Conservation (phyloP, 2,329 filamentous ascomycete genomes). For the Neopestalotiopsis sp. region DNA sequence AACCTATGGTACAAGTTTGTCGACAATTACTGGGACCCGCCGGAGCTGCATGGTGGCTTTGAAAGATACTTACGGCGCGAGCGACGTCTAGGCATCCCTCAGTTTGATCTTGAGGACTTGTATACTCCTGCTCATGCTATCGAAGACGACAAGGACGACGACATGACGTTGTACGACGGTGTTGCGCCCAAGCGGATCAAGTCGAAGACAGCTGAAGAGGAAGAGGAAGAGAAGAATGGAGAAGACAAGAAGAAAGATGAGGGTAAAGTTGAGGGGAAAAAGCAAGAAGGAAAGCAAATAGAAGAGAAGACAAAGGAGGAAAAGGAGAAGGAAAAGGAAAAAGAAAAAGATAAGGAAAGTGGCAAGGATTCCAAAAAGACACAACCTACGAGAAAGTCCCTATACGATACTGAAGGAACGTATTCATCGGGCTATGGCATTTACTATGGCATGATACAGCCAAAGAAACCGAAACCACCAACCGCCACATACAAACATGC, state of each 20-base stretch:
- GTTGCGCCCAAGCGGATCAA: not conserved
- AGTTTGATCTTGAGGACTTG: slow-evolving; percentile 1
- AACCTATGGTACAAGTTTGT: slow-evolving; percentile 12
- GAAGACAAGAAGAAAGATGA: not conserved
- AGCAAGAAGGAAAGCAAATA: not conserved
- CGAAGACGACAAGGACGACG: not conserved
- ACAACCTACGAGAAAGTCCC: too few relatives aligned
- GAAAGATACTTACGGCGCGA: slow-evolving; percentile 2
- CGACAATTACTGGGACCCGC: slow-evolving; percentile 5
- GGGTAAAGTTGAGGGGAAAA: not conserved
- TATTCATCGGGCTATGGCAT: too few relatives aligned
- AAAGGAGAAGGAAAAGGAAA: not conserved
- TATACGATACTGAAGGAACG: too few relatives aligned
- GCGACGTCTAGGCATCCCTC: not conserved
- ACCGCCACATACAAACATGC: not conserved
- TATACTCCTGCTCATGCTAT: not conserved
- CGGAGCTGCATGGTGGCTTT: not conserved
- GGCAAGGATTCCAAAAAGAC: too few relatives aligned
- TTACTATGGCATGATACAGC: not conserved
- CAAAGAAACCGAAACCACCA: not conserved
- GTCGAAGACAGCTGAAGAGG: not conserved
- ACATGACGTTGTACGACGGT: not conserved
- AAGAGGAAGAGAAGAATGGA: not conserved
- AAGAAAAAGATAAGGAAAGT: too few relatives aligned
- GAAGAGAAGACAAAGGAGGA: not conserved